These are phyloP conservation scores for Podaxis carcinomalis DNA, from an alignment of 768 basidiomycete species.

Conservation along the genomic window DNA sequence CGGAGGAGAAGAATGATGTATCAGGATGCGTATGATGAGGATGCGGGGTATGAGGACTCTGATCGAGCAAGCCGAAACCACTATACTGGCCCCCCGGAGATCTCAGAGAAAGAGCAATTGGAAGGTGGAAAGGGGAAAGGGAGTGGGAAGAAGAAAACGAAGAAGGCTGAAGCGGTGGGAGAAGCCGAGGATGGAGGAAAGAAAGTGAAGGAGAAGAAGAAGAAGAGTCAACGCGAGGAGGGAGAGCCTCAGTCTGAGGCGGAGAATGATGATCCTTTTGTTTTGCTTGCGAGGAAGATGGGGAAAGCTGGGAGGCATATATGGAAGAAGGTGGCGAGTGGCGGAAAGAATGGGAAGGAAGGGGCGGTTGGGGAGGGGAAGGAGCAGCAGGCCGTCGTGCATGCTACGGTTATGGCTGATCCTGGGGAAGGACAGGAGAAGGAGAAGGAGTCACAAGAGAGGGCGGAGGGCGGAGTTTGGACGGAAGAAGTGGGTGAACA, in stretches of 20 bases:
- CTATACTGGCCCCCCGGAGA: not conserved
- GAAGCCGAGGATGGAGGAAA: slow-evolving; percentile 25
- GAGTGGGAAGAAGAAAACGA: slow-evolving; percentile 1
- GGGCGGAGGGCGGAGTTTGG: not conserved
- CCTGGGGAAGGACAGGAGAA: not conserved
- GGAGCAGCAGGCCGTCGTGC: slow-evolving; percentile 5
- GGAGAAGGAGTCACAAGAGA: not conserved
- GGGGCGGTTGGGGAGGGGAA: slow-evolving; percentile 11
- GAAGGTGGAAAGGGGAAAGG: not conserved
- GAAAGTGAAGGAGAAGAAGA: slow-evolving; percentile 19
- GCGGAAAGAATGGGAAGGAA: slow-evolving; percentile 15
- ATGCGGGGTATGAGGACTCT: not conserved
- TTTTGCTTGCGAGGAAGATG: slow-evolving; percentile 45
- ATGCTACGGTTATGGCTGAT: slow-evolving; percentile 6
- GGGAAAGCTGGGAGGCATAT: slow-evolving; percentile 46
- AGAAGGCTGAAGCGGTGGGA: slow-evolving; percentile 6
- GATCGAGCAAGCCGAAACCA: not conserved
- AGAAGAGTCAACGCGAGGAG: slow-evolving; percentile 1
- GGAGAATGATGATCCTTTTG: slow-evolving; percentile 41
- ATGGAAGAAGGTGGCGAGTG: slow-evolving; percentile 40
- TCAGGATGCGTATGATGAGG: not conserved
- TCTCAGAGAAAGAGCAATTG: not conserved
- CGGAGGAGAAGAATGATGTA: slow-evolving; percentile 24
- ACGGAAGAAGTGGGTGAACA: not conserved
- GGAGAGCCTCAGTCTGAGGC: slow-evolving; percentile 9